Base-by-base conservation (phyloP, 768 basidiomycete species). In the Coprinopsis sp. region DNA sequence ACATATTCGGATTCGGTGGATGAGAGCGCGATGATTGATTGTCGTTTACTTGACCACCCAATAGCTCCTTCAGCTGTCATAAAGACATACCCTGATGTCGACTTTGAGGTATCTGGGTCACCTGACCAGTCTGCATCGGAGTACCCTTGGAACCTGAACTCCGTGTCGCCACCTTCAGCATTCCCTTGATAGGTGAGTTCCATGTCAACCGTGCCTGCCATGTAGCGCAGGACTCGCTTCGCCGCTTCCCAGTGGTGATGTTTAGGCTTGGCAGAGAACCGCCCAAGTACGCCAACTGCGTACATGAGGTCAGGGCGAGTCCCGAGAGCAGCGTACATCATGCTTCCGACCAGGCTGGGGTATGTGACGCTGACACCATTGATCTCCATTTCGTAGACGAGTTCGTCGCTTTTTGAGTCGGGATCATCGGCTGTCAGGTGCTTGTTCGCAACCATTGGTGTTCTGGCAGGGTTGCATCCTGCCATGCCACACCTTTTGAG, bases 241-340 rank as follows among this genome's bases (percentile, higher is more conserved):
- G 48, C 55, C 1, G 47, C 43, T 13, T 23, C 25, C 55, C 55
- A 56, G 30, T 58, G 54, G 18, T 37, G 29, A 2, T 11, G 7
- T 39, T 51, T 51, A 12, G 53, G 57, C 16, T 46, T 52, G 14
- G 54, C 21, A 19, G 49, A 33, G 37, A 34, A 39, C 22, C 40
- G 36, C 37, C 39, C 33, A 31, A 54, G 29, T n/a, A 69, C 43
- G 12, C 78, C 78, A 39, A 78, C 66, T 3, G 71, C 75, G 27
- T 50, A 62, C 0, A 58, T 45, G 23, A 64, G 51, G 31, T 64
- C 54, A 0, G 59, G 59, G 1, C 54, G 48, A 0, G 55, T 64
- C 10, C 52, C 53, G 11, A 57, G 44, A 14, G 47, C 50, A 1
- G 49, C 49, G 27, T 60, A 64, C 56, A 60, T 59, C 0, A 61